phyloP scores from a whole-genome alignment of 148 eudicot species.

The Spergularia bocconei region DNA sequence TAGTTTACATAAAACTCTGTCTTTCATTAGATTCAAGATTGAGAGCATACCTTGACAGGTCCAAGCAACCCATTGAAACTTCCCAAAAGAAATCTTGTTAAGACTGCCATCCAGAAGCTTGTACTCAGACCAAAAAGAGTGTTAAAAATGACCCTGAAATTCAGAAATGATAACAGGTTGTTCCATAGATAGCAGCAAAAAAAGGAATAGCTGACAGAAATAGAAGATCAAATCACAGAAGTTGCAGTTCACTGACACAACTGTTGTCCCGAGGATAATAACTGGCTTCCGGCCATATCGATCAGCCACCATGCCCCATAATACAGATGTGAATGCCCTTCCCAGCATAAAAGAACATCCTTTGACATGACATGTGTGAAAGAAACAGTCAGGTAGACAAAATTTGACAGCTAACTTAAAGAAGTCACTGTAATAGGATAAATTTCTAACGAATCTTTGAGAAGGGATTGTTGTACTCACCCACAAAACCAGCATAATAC shows the following conservation, averaged over 20 bases:
- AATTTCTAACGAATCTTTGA: not conserved
- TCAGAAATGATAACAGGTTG: not conserved
- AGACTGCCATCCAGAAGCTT: slow-evolving; percentile 89
- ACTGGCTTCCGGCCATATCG: slow-evolving; percentile 93
- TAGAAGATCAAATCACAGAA: not conserved
- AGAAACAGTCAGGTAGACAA: not conserved
- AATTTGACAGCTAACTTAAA: too few relatives aligned
- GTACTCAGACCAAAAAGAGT: slow-evolving; percentile 85
- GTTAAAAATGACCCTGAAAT: slow-evolving; percentile 75
- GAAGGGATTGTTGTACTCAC: slow-evolving; percentile 35
- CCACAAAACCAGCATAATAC: slow-evolving; percentile 85
- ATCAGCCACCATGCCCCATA: slow-evolving; percentile 85
- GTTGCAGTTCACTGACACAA: slow-evolving; percentile 46
- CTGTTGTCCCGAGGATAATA: slow-evolving; percentile 54
- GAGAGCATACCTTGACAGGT: slow-evolving; percentile 62
- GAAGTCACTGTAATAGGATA: too few relatives aligned
- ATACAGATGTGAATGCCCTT: slow-evolving; percentile 71
- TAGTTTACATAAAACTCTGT: too few relatives aligned
- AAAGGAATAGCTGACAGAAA: not conserved
- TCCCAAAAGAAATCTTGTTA: slow-evolving; percentile 79
- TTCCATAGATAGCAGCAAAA: not conserved
- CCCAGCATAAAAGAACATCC: slow-evolving; percentile 84
- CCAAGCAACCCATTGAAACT: slow-evolving; percentile 78
- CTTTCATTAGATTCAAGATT: not conserved
- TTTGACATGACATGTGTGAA: slow-evolving; percentile 23